Base-by-base conservation (phyloP, 2,329 filamentous ascomycete genomes). In the Fusarium secorum region DNA sequence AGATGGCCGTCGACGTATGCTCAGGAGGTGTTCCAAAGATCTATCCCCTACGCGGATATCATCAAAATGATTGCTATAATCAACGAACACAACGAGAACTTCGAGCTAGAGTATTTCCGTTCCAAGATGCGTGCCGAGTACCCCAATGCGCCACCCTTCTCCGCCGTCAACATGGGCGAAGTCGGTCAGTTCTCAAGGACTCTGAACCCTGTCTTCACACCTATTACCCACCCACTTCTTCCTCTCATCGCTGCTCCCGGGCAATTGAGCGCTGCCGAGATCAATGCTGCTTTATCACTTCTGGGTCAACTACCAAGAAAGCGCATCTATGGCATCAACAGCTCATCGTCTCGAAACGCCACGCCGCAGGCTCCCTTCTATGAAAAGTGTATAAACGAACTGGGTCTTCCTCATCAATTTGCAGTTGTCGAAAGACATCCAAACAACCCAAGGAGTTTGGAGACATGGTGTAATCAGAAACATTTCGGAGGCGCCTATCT, bases 1-100 rank as follows among this genome's bases (percentile, higher is more conserved):
- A 93, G 91, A 75, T 97, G 93, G 93, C 91, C 91, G 2, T 93
- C 92, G 0, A 81, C 87, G 11, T 87, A 92, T 72, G 93, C 93
- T 3, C 88, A 92, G 75, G 83, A 87, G 15, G 86, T 95, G 7
- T 97, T 95, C 74, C 84, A 88, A 64, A 87, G 90, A 72, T 93
- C 91, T 13, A 88, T 88, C 49, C 88, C 89, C 64, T 94, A 94
- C 73, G 91, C 92, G 49, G 93, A 97, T 78, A 93, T 97, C 62
- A 90, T 97, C 77, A 97, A 96, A 83, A 96, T 97, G 92, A 96
- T 96, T 75, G 90, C 91, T 35, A 91, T 95, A 77, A 93, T 94
- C 77, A 91, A 90, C 77, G 91, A 91, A 42, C 90, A 92, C 78
- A 93, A 94, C 77, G 93, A 95, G 74, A 96, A 97, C 80, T 96